phyloP scores from a whole-genome alignment of 108 stramenopile species.

The Bacterosira constricta region DNA sequence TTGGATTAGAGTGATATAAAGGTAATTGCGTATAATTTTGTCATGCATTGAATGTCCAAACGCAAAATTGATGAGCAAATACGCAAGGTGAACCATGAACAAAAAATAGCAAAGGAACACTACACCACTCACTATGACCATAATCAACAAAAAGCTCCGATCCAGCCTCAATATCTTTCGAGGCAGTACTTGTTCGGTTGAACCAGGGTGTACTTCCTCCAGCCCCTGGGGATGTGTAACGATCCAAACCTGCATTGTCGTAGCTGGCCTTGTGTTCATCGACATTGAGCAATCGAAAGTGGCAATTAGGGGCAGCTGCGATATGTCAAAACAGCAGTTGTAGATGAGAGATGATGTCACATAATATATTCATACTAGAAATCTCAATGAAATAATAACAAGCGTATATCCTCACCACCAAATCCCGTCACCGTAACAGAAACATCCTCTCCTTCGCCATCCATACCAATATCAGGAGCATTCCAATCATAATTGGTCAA shows the following conservation, averaged over 20 bases:
- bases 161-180: constrained; percentile 63
- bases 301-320: constrained; percentile 52
- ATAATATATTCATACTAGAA: no score
- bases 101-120: constrained; percentile 7
- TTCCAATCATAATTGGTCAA: constrained; percentile 56
- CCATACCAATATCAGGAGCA: constrained; percentile 39
- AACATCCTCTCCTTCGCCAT: constrained; percentile 42
- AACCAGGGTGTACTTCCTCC: constrained; percentile 48
- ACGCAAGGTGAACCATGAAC: no score
- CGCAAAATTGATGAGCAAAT: no score
- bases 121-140: constrained; percentile 26
- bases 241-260: constrained; percentile 39
- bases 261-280: constrained; percentile 31
- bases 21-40: no score
- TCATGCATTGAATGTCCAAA: no score
- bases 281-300: constrained; percentile 49
- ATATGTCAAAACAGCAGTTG: no score
- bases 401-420: no score
- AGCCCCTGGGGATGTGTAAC: constrained; percentile 50
- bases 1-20: no score
- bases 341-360: no score
- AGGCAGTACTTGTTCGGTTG: constrained; percentile 39
- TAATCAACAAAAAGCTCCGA: constrained; percentile 86
- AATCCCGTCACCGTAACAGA: constrained; percentile 48
- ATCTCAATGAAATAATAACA: no score